These are phyloP conservation scores for Wallacemonas collosoma DNA, from an alignment of 208 protist genomes.

Conservation along the genomic window DNA sequence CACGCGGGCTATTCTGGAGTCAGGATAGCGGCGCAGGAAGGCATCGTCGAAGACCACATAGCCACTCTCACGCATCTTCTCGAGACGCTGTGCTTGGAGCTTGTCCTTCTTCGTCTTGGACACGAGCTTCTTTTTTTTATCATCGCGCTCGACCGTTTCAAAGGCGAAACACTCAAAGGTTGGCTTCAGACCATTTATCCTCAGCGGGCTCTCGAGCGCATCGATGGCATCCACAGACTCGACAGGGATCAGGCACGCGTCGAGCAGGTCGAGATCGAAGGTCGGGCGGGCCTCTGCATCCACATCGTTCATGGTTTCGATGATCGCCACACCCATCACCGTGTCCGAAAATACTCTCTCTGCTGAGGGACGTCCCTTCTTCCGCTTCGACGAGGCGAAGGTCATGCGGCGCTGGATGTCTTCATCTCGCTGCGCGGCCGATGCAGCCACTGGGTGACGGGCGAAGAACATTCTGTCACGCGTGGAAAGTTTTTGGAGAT, in stretches of 20 bases:
- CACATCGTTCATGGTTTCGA: conserved; percentile 20
- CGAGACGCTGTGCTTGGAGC: background rate
- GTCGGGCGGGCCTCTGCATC: conserved; percentile 11
- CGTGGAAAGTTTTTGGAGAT: no score
- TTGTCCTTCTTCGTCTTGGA: background rate
- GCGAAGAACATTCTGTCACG: background rate
- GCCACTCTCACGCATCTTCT: conserved; percentile 8
- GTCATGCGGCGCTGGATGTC: background rate
- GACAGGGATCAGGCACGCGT: conserved; percentile 1
- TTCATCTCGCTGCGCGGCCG: background rate
- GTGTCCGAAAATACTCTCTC: background rate
- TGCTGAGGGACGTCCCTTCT: background rate
- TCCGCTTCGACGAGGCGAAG: background rate
- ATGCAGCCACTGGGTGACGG: background rate
- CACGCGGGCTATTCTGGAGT: conserved; percentile 10
- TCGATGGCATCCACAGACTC: background rate
- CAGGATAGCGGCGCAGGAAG: conserved; percentile 13
- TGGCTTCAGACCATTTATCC: background rate
- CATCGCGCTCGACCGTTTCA: background rate
- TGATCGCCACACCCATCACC: conserved; percentile 2
- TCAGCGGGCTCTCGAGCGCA: background rate
- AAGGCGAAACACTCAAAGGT: background rate
- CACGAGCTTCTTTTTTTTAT: conserved; percentile 6
- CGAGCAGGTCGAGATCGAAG: background rate
- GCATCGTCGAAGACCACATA: conserved; percentile 22